Evolutionary conservation across 345 rosid species (phyloP).

Genomic region (Cardamine occulta): DNA sequence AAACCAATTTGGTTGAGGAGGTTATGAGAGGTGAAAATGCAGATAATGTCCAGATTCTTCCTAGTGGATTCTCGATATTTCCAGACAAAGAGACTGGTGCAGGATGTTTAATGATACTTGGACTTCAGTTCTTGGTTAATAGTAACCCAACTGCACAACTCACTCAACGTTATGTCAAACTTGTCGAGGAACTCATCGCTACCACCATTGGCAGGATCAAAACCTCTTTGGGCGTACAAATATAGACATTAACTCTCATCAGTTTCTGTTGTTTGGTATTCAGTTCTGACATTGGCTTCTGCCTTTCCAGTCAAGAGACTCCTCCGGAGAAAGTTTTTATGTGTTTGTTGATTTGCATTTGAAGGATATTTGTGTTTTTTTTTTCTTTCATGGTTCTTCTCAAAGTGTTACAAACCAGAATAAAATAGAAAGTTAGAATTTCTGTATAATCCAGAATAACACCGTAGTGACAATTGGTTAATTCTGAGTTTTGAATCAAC

Average conservation of each 20-base stretch:
- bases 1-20: slow-evolving; percentile 28
- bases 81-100: slow-evolving; percentile 41
- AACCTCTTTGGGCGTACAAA: slow-evolving; percentile 33
- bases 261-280: background rate
- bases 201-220: slow-evolving; percentile 53
- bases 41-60: slow-evolving; percentile 44
- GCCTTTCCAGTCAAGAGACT: background rate
- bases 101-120: slow-evolving; percentile 53
- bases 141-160: slow-evolving; percentile 45
- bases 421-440: background rate
- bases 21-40: slow-evolving; percentile 49
- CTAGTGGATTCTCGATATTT: slow-evolving; percentile 59
- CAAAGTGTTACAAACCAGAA: slow-evolving; percentile 18
- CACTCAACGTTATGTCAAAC: slow-evolving; percentile 34
- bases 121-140: slow-evolving; percentile 54
- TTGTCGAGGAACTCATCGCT: slow-evolving; percentile 46
- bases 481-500: slow-evolving; percentile 14
- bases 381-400: background rate
- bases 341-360: background rate
- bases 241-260: background rate
- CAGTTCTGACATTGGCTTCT: background rate
- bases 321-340: background rate
- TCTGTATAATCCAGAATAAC: slow-evolving; percentile 15
- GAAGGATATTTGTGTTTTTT: background rate
- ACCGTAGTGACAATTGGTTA: slow-evolving; percentile 12